Base-by-base conservation (phyloP, 2,329 filamentous ascomycete genomes). In the Colletotrichum sojae region DNA sequence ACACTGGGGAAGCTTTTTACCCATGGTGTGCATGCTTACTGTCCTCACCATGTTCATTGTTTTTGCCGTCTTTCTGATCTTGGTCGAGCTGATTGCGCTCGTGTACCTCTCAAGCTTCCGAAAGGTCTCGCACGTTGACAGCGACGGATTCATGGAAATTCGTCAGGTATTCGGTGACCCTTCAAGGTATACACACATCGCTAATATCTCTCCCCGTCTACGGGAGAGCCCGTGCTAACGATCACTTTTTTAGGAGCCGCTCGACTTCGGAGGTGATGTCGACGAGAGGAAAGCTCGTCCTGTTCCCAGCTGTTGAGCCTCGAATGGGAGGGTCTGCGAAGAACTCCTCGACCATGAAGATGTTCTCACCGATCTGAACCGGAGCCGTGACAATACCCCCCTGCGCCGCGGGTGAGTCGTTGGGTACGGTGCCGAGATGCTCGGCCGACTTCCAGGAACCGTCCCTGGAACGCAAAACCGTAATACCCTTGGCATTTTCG, bases 401-500 rank as follows among this genome's bases (percentile, higher is more conserved):
- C 20, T 66, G 66, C 12, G 66, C 62, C 25, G 48, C 61, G 2
- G 62, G 18, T 6, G 66, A 69, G 5, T 67, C 64, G 22, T 75
- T 77, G 15, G 77, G 61, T 0, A 82, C 73, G 0, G 73, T 73
- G 0, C 80, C 80, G 10, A 82, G 48, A 20, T 79, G 76, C 72
- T 81, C 76, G 3, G 80, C 80, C 3, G 71, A 71, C 27, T 72
- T 70, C 81, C 81, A 83, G 20, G 67, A 72, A 6, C 71, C 75
- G 40, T 82, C 77, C n/a, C 71, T 67, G 2, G 80, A 81, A 13
- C 75, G 71, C 16, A 83, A 62, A 18, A 83, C 81, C 22, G 78
- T 76, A 13, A 78, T 76, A 1, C 82, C 81, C 4, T 70, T 59
- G 3, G 36, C 54, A 25, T 78, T 73, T 65, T 78, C 76, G 0